Conservation (phyloP, 352 stramenopile genomes). For the Albugo laibachii region DNA sequence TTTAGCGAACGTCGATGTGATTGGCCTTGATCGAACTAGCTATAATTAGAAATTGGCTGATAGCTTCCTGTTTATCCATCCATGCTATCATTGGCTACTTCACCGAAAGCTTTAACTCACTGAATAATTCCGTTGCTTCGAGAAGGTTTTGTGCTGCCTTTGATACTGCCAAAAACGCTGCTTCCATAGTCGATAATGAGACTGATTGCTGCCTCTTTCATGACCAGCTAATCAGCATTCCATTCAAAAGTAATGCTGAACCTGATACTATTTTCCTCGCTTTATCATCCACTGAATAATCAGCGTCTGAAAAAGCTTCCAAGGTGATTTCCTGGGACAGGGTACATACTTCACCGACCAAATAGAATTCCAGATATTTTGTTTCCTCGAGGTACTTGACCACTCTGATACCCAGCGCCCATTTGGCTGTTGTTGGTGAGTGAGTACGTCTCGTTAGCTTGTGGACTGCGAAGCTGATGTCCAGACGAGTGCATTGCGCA, state of each 20-base stretch:
- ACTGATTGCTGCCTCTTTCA: slow-evolving; percentile 8
- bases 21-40: too few relatives aligned
- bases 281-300: slow-evolving; percentile 6
- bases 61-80: too few relatives aligned
- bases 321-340: background rate
- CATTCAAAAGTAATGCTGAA: slow-evolving; percentile 3
- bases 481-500: slow-evolving; percentile 8
- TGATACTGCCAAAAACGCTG: slow-evolving; percentile 4
- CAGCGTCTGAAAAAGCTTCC: slow-evolving; percentile 5
- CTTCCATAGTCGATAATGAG: slow-evolving; percentile 8
- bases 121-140: slow-evolving; percentile 2
- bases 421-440: slow-evolving; percentile 2
- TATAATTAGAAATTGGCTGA: too few relatives aligned
- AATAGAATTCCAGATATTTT: slow-evolving; percentile 4
- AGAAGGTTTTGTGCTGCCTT: slow-evolving; percentile 1
- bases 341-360: background rate
- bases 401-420: background rate
- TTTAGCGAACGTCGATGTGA: too few relatives aligned
- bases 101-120: background rate
- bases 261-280: slow-evolving; percentile 9
- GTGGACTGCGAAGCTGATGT: slow-evolving; percentile 13
- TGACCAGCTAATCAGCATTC: slow-evolving; percentile 2
- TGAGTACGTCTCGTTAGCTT: slow-evolving; percentile 5
- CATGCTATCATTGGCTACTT: background rate
- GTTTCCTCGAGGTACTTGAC: slow-evolving; percentile 11